These are phyloP conservation scores for Auricularia sp. DNA, from an alignment of 768 basidiomycete species.

Conservation along the genomic window DNA sequence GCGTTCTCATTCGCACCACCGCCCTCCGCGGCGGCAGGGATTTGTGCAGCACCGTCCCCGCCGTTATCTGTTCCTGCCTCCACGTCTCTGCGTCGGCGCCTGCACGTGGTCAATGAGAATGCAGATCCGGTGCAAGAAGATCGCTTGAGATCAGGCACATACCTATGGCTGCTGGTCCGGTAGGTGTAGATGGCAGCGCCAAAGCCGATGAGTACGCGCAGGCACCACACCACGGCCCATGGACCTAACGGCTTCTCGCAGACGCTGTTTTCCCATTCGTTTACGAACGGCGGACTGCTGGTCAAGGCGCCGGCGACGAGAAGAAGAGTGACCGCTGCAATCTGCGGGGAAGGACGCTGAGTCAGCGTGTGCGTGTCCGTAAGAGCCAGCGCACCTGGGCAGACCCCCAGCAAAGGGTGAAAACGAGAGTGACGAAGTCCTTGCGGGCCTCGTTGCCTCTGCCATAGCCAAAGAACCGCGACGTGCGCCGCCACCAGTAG, in stretches of 20 bases:
- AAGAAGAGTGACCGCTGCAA: background rate
- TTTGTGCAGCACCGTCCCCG: background rate
- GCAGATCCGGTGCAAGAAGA: background rate
- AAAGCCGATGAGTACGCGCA: conserved; percentile 4
- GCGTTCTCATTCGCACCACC: background rate
- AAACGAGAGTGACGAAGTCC: conserved; percentile 1
- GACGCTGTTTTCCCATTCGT: conserved; percentile 4
- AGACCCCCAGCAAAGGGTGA: background rate
- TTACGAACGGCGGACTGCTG: background rate
- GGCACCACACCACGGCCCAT: conserved; percentile 7
- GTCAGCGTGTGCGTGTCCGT: background rate
- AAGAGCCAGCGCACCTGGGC: background rate
- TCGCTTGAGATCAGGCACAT: background rate
- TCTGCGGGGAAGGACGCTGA: background rate
- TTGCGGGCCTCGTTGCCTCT: conserved; percentile 1
- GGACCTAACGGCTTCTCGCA: conserved; percentile 5
- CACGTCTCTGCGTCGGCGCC: background rate
- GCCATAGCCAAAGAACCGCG: background rate
- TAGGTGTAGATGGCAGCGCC: background rate
- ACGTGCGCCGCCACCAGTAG: background rate
- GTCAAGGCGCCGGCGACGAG: background rate
- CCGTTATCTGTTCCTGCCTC: background rate
- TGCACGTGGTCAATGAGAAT: background rate
- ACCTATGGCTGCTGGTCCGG: background rate
- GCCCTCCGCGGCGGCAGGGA: background rate